phyloP scores from a whole-genome alignment of 106 monocot species.

The Gastrodia elata region DNA sequence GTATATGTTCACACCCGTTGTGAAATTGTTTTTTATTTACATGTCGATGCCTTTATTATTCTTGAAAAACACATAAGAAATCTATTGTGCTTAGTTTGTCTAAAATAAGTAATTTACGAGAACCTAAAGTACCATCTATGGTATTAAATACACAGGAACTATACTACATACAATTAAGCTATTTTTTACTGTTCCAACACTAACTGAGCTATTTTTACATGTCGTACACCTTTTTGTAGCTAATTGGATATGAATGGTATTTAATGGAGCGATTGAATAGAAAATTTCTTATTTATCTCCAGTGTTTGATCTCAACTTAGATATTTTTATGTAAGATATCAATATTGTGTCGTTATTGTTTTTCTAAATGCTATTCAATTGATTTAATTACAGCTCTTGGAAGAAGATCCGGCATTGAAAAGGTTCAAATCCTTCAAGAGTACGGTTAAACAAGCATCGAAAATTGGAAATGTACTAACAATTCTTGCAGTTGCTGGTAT shows the following conservation, averaged over 20 bases:
- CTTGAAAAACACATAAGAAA: no score
- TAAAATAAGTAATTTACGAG: no score
- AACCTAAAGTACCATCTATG: no score
- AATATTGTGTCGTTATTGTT: neutral
- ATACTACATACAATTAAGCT: neutral
- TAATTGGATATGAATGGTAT: neutral
- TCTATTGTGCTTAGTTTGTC: no score
- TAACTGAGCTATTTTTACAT: neutral
- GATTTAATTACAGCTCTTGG: conserved; percentile 33
- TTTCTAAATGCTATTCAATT: neutral
- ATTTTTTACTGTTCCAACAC: neutral
- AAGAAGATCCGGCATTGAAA: conserved; percentile 56
- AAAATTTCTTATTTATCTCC: neutral
- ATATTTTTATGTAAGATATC: neutral
- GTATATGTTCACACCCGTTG: no score
- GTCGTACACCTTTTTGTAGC: neutral
- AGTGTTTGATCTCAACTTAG: neutral
- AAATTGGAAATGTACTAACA: conserved; percentile 41
- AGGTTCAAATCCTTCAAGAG: conserved; percentile 57
- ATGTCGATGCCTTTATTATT: no score
- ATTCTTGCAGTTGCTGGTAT: conserved; percentile 39
- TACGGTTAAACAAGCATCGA: conserved; percentile 42
- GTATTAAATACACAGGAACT: neutral
- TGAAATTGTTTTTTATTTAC: no score
- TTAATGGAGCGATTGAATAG: neutral